These are phyloP conservation scores for Stagonosporopsis rhizophila DNA, from an alignment of 2,329 filamentous ascomycete genomes.

Conservation along the genomic window DNA sequence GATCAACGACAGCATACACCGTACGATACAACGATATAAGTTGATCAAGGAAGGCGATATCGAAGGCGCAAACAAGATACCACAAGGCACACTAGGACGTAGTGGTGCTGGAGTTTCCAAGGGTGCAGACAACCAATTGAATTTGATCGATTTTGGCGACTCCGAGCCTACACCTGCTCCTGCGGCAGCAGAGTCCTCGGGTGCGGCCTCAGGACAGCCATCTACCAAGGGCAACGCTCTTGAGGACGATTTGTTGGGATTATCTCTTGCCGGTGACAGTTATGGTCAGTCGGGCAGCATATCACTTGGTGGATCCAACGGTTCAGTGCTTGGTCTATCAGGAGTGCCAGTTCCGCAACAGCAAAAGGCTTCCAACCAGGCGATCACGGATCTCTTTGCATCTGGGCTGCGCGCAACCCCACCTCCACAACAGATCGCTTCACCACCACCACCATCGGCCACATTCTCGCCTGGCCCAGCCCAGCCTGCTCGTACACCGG, in stretches of 20 bases:
- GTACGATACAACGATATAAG: conserved; percentile 94
- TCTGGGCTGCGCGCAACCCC: conserved; percentile 54
- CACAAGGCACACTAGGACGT: conserved; percentile 77
- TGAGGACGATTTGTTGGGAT: conserved; percentile 88
- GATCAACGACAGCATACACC: conserved; percentile 98
- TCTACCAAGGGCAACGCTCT: conserved; percentile 68
- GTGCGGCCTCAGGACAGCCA: conserved; percentile 52
- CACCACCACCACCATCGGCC: conserved; percentile 55
- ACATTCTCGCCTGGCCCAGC: conserved; percentile 47
- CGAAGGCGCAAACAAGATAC: conserved; percentile 81
- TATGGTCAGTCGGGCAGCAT: conserved; percentile 83
- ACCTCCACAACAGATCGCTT: conserved; percentile 49
- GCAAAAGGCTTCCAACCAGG: conserved; percentile 54
- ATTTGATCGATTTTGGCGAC: conserved; percentile 88
- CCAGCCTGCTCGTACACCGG: conserved; percentile 49
- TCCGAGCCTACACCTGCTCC: conserved; percentile 65
- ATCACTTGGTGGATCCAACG: conserved; percentile 70
- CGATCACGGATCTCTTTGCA: conserved; percentile 65
- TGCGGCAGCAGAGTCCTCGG: conserved; percentile 35
- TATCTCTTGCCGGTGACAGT: conserved; percentile 74
- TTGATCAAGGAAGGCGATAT: conserved; percentile 94
- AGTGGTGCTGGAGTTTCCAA: conserved; percentile 68
- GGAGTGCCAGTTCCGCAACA: conserved; percentile 42
- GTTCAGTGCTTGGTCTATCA: conserved; percentile 48
- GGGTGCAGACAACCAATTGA: conserved; percentile 79